Conservation (phyloP, 441 rosid species). For the Iberis amara region DNA sequence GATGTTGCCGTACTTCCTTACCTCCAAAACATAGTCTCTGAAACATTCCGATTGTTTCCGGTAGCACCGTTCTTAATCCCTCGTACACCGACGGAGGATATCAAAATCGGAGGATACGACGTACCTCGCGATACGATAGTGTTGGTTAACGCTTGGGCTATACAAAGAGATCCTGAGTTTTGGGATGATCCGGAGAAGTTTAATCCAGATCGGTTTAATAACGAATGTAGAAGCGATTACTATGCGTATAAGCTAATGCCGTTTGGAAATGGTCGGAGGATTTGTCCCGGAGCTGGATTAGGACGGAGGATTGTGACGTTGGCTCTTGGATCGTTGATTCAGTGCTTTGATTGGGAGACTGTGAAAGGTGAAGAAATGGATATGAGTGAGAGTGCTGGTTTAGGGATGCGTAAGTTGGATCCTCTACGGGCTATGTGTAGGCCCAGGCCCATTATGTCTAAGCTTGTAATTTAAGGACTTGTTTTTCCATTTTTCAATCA, state of each 20-base stretch:
- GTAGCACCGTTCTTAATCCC: conserved; percentile 38
- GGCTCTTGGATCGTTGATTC: conserved; percentile 51
- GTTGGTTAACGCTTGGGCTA: conserved; percentile 51
- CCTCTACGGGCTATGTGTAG: conserved; percentile 25
- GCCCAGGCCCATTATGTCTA: conserved; percentile 20
- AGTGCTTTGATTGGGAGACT: conserved; percentile 63
- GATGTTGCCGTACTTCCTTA: conserved; percentile 38
- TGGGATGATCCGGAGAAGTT: conserved; percentile 47
- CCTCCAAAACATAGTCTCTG: conserved; percentile 43
- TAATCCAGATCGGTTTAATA: conserved; percentile 40
- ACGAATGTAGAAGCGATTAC: conserved; percentile 27
- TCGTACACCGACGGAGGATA: conserved; percentile 32
- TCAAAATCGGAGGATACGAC: conserved; percentile 35
- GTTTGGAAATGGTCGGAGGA: conserved; percentile 50
- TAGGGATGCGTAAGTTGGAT: conserved; percentile 34
- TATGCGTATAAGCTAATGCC: conserved; percentile 44
- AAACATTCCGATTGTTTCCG: conserved; percentile 45
- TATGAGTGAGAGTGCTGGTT: conserved; percentile 53
- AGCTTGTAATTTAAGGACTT: neutral
- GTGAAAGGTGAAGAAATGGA: conserved; percentile 35
- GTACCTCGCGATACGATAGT: conserved; percentile 40
- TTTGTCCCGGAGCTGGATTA: conserved; percentile 45
- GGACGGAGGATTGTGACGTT: conserved; percentile 45
- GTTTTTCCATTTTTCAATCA: too few relatives aligned
- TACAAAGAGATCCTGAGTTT: conserved; percentile 40